phyloP scores from a whole-genome alignment of 148 eudicot genomes.

The Rhododendron simsii region DNA sequence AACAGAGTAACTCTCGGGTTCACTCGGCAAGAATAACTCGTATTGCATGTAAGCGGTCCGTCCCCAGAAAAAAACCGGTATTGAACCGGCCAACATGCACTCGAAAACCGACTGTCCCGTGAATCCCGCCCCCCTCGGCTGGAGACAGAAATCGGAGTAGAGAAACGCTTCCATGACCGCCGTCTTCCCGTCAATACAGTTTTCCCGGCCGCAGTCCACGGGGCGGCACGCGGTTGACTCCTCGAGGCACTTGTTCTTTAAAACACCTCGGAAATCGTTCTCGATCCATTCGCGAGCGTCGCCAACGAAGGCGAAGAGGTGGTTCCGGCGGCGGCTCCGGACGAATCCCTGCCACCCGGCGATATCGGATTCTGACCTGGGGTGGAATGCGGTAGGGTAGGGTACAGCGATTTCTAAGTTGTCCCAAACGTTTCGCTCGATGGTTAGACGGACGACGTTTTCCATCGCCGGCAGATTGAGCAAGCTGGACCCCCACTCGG shows the following conservation, averaged over 20 bases:
- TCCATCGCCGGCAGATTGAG: conserved; percentile 45
- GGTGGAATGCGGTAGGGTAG: conserved; percentile 89
- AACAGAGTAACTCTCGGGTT: conserved; percentile 69
- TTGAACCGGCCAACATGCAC: conserved; percentile 56
- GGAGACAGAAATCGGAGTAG: conserved; percentile 47
- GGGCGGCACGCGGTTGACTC: conserved; percentile 25
- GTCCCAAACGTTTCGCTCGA: conserved; percentile 60
- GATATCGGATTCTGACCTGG: conserved; percentile 32
- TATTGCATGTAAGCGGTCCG: conserved; percentile 80
- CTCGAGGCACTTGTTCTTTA: conserved; percentile 26
- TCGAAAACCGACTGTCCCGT: conserved; percentile 48
- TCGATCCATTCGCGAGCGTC: conserved; percentile 18
- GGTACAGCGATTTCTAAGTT: conserved; percentile 61
- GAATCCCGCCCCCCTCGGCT: conserved; percentile 53
- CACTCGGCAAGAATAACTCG: conserved; percentile 69
- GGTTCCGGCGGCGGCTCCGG: conserved; percentile 29
- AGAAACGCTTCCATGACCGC: conserved; percentile 25
- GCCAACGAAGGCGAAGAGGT: conserved; percentile 36
- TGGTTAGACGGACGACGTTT: conserved; percentile 46
- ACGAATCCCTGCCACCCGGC: conserved; percentile 60
- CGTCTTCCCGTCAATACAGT: conserved; percentile 27
- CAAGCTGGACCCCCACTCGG: conserved; percentile 55
- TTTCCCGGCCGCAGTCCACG: conserved; percentile 39
- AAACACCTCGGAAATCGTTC: conserved; percentile 29
- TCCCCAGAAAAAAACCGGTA: conserved; percentile 46